Conservation (phyloP, 345 rosid species). For the Arabis hirsuta region DNA sequence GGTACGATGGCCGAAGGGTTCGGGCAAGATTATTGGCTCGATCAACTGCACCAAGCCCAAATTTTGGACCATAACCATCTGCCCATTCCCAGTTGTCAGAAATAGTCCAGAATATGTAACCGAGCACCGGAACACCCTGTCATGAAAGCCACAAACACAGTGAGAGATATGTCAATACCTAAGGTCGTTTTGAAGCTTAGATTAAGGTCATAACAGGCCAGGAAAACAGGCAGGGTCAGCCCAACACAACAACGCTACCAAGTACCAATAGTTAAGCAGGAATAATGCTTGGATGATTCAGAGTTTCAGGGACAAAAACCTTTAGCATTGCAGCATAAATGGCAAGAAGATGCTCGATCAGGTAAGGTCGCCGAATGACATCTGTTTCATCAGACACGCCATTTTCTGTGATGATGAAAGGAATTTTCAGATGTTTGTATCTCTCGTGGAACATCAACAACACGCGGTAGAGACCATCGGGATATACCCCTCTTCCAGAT, state of each 20-base stretch:
- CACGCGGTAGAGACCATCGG: conserved; percentile 84
- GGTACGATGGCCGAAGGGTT: conserved; percentile 76
- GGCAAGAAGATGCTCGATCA: conserved; percentile 90
- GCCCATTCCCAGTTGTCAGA: conserved; percentile 99
- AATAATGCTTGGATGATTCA: conserved; percentile 23
- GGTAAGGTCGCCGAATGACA: conserved; percentile 81
- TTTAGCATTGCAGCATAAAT: conserved; percentile 78
- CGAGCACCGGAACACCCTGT: conserved; percentile 88
- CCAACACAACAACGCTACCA: conserved; percentile 20
- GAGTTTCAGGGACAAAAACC: conserved; percentile 50
- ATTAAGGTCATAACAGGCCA: conserved; percentile 17
- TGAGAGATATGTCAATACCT: conserved; percentile 27
- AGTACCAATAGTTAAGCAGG: conserved; percentile 15
- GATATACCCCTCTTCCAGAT: conserved; percentile 97
- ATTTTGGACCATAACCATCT: conserved; percentile 98
- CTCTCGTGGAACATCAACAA: conserved; percentile 80
- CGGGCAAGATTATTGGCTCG: conserved; percentile 75
- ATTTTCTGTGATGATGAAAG: conserved; percentile 86
- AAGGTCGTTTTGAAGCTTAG: conserved; percentile 16
- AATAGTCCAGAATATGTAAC: conserved; percentile 93
- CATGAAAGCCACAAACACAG: conserved; percentile 35
- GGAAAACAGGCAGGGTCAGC: neutral
- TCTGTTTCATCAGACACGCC: conserved; percentile 91
- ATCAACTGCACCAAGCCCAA: conserved; percentile 91
- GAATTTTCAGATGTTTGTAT: conserved; percentile 75